phyloP scores from a whole-genome alignment of 257 asterid genomes.

The Nicotiana knightiana region DNA sequence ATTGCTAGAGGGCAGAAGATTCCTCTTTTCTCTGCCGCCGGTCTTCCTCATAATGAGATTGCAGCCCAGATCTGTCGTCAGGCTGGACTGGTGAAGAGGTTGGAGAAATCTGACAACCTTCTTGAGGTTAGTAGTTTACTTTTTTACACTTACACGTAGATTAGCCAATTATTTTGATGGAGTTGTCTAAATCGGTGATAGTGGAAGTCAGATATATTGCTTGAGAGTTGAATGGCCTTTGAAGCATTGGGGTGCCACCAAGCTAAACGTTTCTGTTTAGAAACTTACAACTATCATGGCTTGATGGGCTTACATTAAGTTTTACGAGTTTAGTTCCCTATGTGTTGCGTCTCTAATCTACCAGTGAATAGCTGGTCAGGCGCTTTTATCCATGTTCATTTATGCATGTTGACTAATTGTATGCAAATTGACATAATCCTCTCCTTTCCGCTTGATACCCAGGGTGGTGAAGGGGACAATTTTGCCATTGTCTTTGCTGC shows the following conservation, averaged over 20 bases:
- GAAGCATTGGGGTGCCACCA: background rate
- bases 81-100: constrained; percentile 95
- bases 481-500: constrained; percentile 99
- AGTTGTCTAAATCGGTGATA: background rate
- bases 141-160: background rate
- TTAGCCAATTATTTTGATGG: background rate
- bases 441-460: constrained; percentile 17
- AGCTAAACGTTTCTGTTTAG: background rate
- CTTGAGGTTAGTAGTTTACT: constrained; percentile 52
- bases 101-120: constrained; percentile 83
- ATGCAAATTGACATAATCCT: constrained; percentile 14
- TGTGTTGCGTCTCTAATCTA: background rate
- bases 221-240: background rate
- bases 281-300: background rate
- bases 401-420: background rate
- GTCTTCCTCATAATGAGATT: constrained; percentile 98
- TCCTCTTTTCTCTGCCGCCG: constrained; percentile 97
- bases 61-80: constrained; percentile 99
- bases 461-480: constrained; percentile 88
- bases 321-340: background rate
- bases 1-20: constrained; percentile 98
- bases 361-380: background rate
- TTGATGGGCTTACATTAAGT: background rate
- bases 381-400: background rate
- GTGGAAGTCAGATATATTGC: background rate